A percentile compares a stretch with the other conserved stretches of the same genome.
Conservation (phyloP, 805 yeast genomes). For the Sugiyamaella americana region DNA sequence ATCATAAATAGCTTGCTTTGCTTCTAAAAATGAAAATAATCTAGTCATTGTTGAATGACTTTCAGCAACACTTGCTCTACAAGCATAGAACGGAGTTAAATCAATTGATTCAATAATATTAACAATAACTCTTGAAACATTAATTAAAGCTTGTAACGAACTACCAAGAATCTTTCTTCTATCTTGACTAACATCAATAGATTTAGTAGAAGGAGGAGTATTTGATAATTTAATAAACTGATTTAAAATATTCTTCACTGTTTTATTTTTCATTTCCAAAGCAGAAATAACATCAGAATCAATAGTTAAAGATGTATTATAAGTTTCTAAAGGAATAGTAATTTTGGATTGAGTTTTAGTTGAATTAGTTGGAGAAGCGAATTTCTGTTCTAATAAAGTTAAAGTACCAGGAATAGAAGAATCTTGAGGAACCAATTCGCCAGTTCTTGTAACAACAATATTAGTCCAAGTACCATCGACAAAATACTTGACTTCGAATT, state of each 20-base stretch:
- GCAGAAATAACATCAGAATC: constrained; percentile 14
- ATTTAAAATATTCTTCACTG: constrained; percentile 5
- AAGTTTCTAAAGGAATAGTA: constrained; percentile 17
- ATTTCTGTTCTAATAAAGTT: constrained; percentile 3
- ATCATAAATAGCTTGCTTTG: constrained; percentile 63
- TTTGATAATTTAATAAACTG: constrained; percentile 10
- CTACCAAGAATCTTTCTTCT: constrained; percentile 14
- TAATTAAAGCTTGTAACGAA: constrained; percentile 14
- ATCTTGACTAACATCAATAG: constrained; percentile 14
- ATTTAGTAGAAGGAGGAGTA: constrained; percentile 2
- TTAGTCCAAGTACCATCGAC: constrained; percentile 17
- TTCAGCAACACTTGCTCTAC: constrained; percentile 9
- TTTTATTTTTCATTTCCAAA: constrained; percentile 15
- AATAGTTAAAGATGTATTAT: constrained; percentile 14
- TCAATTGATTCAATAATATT: constrained; percentile 34
- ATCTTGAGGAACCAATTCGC: constrained; percentile 10
- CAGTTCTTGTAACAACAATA: constrained; percentile 9
- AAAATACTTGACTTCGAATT: constrained; percentile 14
- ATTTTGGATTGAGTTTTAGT: background rate
- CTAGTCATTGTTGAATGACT: constrained; percentile 23
- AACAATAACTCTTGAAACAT: constrained; percentile 22
- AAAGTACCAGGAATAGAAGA: constrained; percentile 1
- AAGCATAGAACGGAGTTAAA: constrained; percentile 20
- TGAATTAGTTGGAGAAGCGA: constrained; percentile 8
- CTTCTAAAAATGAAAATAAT: constrained; percentile 60